These are phyloP conservation scores for Fusarium zealandicum DNA, from an alignment of 2,329 filamentous ascomycete genomes.

Conservation along the genomic window DNA sequence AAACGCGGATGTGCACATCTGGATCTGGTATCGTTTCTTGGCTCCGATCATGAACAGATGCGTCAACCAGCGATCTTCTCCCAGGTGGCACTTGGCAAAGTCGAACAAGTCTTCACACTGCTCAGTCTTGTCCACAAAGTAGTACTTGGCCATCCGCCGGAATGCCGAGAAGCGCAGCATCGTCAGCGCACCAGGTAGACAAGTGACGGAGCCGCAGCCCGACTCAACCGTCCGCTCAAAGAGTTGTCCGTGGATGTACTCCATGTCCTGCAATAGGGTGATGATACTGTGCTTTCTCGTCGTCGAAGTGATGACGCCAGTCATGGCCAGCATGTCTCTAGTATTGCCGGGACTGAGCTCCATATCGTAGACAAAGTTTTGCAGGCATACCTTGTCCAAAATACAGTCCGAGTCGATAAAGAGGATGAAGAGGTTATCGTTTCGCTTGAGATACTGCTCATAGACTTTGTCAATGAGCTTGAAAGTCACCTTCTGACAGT, in stretches of 20 bases:
- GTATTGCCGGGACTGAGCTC: constrained; percentile 92
- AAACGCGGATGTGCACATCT: constrained; percentile 96
- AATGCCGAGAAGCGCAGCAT: constrained; percentile 97
- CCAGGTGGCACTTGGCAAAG: constrained; percentile 92
- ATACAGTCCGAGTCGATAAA: constrained; percentile 99
- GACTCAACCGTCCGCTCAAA: constrained; percentile 97
- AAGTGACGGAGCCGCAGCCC: constrained; percentile 91
- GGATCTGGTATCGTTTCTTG: constrained; percentile 91
- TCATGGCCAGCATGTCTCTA: constrained; percentile 96
- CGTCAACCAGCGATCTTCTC: constrained; percentile 95
- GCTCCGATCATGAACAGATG: constrained; percentile 99
- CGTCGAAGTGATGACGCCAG: constrained; percentile 93
- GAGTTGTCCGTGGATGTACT: constrained; percentile 95
- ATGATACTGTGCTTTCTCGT: constrained; percentile 88
- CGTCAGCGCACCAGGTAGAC: constrained; percentile 91
- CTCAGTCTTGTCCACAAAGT: constrained; percentile 96
- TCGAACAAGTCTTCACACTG: constrained; percentile 96
- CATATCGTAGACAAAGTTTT: constrained; percentile 99
- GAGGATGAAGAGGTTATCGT: constrained; percentile 92
- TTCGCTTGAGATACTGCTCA: constrained; percentile 80
- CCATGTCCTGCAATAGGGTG: constrained; percentile 95
- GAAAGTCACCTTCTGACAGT: constrained; percentile 93
- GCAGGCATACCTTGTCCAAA: constrained; percentile 86
- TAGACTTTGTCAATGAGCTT: constrained; percentile 94
- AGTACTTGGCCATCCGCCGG: constrained; percentile 95